Percentiles rank a stretch among this genome's conserved stretches.
Conservation (phyloP, 179 eudicot genomes). For the Carnegiea gigantea region DNA sequence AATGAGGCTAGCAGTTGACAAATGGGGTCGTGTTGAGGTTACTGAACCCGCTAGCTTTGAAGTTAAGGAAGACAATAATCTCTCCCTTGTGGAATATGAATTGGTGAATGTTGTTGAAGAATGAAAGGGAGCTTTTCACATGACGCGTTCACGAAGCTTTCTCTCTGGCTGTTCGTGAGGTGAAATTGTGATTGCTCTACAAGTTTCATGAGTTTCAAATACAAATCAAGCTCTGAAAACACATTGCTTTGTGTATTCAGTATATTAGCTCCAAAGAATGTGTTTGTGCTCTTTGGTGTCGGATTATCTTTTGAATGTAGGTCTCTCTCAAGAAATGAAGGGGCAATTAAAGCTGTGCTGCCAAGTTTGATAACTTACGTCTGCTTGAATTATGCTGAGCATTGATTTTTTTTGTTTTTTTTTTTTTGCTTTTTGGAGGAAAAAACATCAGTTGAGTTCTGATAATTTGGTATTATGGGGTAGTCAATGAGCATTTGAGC, state of each 20-base stretch:
- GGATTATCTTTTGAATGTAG: not conserved
- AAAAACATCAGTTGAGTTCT: too few relatives aligned
- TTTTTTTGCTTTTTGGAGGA: too few relatives aligned
- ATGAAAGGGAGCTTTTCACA: slow-evolving; percentile 16
- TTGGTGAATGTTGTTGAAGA: slow-evolving; percentile 64
- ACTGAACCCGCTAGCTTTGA: slow-evolving; percentile 59
- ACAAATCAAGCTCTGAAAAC: slow-evolving; percentile 18
- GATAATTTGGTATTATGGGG: too few relatives aligned
- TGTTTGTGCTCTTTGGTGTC: not conserved
- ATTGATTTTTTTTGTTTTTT: not conserved
- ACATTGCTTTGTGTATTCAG: slow-evolving; percentile 19
- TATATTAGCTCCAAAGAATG: not conserved
- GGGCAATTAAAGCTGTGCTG: not conserved
- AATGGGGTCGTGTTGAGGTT: slow-evolving; percentile 73
- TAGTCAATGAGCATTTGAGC: too few relatives aligned
- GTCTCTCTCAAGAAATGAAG: not conserved
- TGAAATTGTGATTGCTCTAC: slow-evolving; percentile 18
- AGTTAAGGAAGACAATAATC: slow-evolving; percentile 77
- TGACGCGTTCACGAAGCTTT: slow-evolving; percentile 2
- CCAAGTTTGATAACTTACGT: not conserved
- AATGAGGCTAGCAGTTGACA: slow-evolving; percentile 85
- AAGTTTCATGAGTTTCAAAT: slow-evolving; percentile 22
- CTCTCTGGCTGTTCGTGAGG: slow-evolving; percentile 9
- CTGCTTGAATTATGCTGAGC: not conserved
- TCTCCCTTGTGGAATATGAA: slow-evolving; percentile 75